Percentiles rank a stretch among this genome's conserved stretches.
phyloP scores from a whole-genome alignment of 352 stramenopile genomes.

The Chrysophaeum taylorii region DNA sequence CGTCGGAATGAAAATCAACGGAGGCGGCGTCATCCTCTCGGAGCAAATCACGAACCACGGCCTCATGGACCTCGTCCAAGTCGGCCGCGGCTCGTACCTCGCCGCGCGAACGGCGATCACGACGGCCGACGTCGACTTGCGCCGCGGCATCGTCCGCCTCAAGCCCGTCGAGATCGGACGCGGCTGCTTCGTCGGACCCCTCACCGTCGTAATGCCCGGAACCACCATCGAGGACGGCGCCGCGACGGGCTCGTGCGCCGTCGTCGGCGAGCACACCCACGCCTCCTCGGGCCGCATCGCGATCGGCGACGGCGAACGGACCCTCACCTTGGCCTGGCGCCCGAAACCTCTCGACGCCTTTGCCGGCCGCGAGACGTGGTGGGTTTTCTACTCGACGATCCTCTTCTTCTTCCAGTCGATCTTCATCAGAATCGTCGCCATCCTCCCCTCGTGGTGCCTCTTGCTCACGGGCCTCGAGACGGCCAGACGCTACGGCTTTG shows the following conservation, averaged over 20 bases:
- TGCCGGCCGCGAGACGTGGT: not conserved
- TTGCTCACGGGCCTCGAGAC: no score
- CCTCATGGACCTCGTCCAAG: not conserved
- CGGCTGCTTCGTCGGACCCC: slow-evolving; percentile 2
- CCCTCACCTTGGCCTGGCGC: not conserved
- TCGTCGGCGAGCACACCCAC: not conserved
- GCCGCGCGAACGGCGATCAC: not conserved
- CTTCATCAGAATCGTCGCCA: not conserved
- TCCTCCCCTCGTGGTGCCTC: not conserved
- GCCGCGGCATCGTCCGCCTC: not conserved
- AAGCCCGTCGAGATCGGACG: not conserved
- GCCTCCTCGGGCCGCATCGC: not conserved
- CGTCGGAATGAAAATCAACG: not conserved
- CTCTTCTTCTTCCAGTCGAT: not conserved
- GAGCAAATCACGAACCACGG: not conserved
- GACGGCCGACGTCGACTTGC: not conserved
- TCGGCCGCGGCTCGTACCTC: not conserved
- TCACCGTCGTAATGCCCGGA: not conserved
- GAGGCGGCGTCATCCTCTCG: not conserved
- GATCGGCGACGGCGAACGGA: not conserved
- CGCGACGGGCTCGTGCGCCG: not conserved
- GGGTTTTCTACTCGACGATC: not conserved
- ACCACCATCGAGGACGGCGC: not conserved
- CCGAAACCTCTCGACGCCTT: not conserved
- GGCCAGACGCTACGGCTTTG: no score